Evolutionary conservation across 2,329 filamentous ascomycete genomes (phyloP), one percentile per base, ranked within the genome.

Genomic region (Canariomyces notabilis): DNA sequence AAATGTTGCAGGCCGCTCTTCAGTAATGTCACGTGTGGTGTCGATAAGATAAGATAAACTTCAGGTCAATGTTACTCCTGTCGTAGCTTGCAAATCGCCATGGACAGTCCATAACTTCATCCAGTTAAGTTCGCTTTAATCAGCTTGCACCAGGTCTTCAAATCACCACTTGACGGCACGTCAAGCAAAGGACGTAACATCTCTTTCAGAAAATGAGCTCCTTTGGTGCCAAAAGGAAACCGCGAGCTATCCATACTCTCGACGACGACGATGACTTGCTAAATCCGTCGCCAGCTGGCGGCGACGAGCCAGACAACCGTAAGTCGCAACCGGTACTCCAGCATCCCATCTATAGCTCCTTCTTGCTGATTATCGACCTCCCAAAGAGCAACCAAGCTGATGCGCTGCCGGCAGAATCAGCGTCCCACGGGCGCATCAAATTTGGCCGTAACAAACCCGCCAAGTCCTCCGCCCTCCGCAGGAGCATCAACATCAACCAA

Each of bases 231-330:
- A 83, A 79, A 58, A 69, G 79, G 53, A 89, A 93, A 57, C 82
- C 87, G 37, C 84, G 87, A 55, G 85, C 89, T 59, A 86, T 95
- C 57, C 84, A 81, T 37, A 72, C 80, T 0, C 73, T 80, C 34
- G 85, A 88, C 36, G 80, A 83, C 11, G 81, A 87, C 3, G 83
- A 82, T 1, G 46, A 47, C 26, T 52, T 55, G 11, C 12, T 46
- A 19, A 49, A 42, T 4, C 48, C 52, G 2, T 42, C 48, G 7
- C 32, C 1, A 47, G 57, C 2, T n/a, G 54, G 49, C 40, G 55
- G 61, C 34, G 58, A 59, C 46, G 52, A 52, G 15, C 54, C 61
- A 46, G 62, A 61, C 51, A 61, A 68, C 52, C 66, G 68, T 73
- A 64, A 63, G 69, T 66, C 37, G 18, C 14, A 35, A 26, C 29